Base-by-base conservation (phyloP, 2,329 filamentous ascomycete genomes). In the Alternaria arbusti region DNA sequence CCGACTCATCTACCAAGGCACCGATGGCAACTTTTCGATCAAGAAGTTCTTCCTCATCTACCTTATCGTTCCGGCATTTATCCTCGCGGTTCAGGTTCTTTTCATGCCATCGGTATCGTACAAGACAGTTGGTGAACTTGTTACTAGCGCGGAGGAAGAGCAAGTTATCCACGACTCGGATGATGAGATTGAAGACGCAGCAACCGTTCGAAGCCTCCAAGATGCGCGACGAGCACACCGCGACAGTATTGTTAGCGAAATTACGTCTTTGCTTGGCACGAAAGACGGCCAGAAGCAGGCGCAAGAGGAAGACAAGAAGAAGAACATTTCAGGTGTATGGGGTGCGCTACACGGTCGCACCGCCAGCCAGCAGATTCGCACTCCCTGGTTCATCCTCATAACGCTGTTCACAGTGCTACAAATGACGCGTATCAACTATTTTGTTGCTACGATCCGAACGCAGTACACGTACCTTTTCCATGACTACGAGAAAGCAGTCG, bases 391-490 rank as follows among this genome's bases (percentile, higher is more conserved):
- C 78, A 83, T 93, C 17, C 85, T 97, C 54, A 93, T 97, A 72
- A 92, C 92, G 11, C 79, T 93, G 12, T 96, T 97, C 79, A 97
- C 93, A 2, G 80, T 86, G 32, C 68, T 86, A 2, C 84, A 86
- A 74, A 88, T 86, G 82, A 90, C 97, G 66, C 87, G 84, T 10
- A 97, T 97, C 84, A 97, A 97, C 82, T 97, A 94, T 82, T 97
- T 97, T 73, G 92, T 97, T 51, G 93, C 94, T 1, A 97, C 94
- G 3, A 90, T 97, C 66, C 88, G 91, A 2, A 86, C 90, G 2
- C 94, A 97, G 78, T 97, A 97, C 80, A 87, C 89, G 47, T 90
- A 89, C 71, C 86, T 97, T 9, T 87, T 97, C 15, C 84, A 84
- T 49, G 88, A 88, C 11, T 83, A 84, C 63, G 78, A 82, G 1